Evolutionary conservation across 2,329 filamentous ascomycete genomes (phyloP).

Genomic region (Ophiostoma montium): DNA sequence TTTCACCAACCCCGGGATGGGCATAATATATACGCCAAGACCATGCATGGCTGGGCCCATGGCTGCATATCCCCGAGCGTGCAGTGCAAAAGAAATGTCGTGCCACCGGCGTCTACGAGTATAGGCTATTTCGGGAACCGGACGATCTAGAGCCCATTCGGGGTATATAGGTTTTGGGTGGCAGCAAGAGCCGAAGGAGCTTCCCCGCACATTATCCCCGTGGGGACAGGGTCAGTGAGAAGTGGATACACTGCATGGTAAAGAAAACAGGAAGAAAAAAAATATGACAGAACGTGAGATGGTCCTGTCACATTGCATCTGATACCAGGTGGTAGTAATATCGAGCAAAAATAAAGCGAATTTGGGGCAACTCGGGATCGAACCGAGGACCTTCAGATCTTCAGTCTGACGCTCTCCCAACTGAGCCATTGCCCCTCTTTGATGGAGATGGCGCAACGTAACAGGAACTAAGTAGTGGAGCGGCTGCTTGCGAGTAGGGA

Average conservation of each 20-base stretch:
- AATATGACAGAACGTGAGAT: no score
- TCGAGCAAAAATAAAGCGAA: no score
- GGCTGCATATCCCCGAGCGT: background rate
- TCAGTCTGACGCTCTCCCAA: conserved; percentile 10
- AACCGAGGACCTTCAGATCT: conserved; percentile 11
- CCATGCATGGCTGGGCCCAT: background rate
- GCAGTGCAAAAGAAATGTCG: background rate
- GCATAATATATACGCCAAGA: no score
- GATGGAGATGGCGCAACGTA: background rate
- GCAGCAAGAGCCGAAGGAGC: background rate
- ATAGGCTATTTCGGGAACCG: background rate
- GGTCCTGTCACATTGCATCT: no score
- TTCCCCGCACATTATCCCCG: background rate
- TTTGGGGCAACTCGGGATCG: conserved; percentile 9
- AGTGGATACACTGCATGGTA: background rate
- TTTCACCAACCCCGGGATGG: no score
- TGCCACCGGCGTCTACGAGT: background rate
- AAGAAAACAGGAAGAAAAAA: no score
- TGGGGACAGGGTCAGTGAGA: background rate
- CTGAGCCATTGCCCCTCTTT: conserved; percentile 8
- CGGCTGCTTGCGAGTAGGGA: background rate
- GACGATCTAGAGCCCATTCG: background rate
- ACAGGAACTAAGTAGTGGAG: background rate
- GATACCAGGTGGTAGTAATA: no score
- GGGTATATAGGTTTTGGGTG: background rate